Conservation (phyloP, 2,329 filamentous ascomycete genomes). For the Lecanosticta acicola region DNA sequence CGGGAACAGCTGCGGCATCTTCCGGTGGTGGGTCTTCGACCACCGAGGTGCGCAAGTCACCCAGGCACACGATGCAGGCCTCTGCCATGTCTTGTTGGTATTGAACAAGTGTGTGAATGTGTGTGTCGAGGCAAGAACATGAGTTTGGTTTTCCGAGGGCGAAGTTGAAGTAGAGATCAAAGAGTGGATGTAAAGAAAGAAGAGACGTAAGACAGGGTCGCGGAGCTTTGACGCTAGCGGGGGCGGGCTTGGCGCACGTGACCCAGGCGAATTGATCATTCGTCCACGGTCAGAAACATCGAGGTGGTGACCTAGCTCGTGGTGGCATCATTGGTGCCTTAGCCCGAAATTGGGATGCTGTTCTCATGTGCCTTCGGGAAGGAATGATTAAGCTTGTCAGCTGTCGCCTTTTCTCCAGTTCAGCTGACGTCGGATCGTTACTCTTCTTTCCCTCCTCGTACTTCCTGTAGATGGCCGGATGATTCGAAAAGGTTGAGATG, state of each 20-base stretch:
- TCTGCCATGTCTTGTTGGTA: slow-evolving; percentile 50
- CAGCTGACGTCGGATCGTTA: too few relatives aligned
- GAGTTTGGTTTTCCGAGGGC: slow-evolving; percentile 6
- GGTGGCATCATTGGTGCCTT: background rate
- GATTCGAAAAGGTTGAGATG: too few relatives aligned
- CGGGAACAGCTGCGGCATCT: slow-evolving; percentile 18
- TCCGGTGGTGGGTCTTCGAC: slow-evolving; percentile 44
- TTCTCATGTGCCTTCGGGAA: background rate
- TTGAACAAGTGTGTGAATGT: slow-evolving; percentile 7
- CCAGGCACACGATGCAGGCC: slow-evolving; percentile 66
- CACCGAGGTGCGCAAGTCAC: slow-evolving; percentile 58
- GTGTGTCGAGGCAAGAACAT: slow-evolving; percentile 14
- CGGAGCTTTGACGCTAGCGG: slow-evolving; percentile 4
- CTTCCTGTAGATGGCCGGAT: too few relatives aligned
- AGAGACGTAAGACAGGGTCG: too few relatives aligned
- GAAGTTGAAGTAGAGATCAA: slow-evolving; percentile 6
- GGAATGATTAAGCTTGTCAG: background rate
- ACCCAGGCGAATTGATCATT: too few relatives aligned
- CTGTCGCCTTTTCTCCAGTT: background rate
- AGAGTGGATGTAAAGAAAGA: slow-evolving; percentile 13
- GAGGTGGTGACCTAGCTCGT: background rate
- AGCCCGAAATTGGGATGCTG: background rate
- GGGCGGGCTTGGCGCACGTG: background rate
- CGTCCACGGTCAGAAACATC: background rate
- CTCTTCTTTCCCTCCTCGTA: too few relatives aligned